phyloP scores from a whole-genome alignment of 192 early-diverging fungal species.

The Coemansia sp. region DNA sequence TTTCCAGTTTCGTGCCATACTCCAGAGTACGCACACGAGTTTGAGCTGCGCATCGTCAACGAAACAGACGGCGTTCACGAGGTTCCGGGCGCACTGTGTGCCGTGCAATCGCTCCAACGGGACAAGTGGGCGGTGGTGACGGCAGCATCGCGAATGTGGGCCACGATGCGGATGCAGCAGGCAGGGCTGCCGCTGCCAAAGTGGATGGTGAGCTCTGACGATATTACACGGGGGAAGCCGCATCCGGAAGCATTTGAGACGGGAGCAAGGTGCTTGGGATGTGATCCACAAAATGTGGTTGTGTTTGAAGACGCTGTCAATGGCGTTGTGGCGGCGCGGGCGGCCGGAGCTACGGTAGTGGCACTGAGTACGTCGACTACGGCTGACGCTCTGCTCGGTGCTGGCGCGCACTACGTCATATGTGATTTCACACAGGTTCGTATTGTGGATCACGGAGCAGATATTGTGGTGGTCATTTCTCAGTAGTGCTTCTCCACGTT shows the following conservation, averaged over 20 bases:
- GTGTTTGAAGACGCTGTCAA: conserved; percentile 45
- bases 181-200: conserved; percentile 20
- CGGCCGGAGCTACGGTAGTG: conserved; percentile 30
- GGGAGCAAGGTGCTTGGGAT: conserved; percentile 18
- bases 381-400: conserved; percentile 5
- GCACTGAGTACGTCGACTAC: conserved; percentile 30
- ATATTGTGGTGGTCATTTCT: no score
- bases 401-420: conserved; percentile 32
- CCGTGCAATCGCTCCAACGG: conserved; percentile 2
- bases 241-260: conserved; percentile 25
- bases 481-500: no score
- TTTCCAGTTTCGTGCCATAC: conserved; percentile 27
- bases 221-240: conserved; percentile 29
- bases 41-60: conserved; percentile 17
- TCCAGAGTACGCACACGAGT: conserved; percentile 9
- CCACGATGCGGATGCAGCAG: conserved; percentile 23
- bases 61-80: conserved; percentile 23
- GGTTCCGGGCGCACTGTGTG: conserved; percentile 25
- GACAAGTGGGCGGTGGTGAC: conserved; percentile 46
- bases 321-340: conserved; percentile 33
- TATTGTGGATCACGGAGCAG: not conserved
- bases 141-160: conserved; percentile 22
- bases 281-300: conserved; percentile 14
- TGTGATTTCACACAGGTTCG: conserved; percentile 15
- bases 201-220: conserved; percentile 18